These are phyloP conservation scores for Trypanosoma cruzi DNA, from an alignment of 208 protist genomes.

Conservation along the genomic window DNA sequence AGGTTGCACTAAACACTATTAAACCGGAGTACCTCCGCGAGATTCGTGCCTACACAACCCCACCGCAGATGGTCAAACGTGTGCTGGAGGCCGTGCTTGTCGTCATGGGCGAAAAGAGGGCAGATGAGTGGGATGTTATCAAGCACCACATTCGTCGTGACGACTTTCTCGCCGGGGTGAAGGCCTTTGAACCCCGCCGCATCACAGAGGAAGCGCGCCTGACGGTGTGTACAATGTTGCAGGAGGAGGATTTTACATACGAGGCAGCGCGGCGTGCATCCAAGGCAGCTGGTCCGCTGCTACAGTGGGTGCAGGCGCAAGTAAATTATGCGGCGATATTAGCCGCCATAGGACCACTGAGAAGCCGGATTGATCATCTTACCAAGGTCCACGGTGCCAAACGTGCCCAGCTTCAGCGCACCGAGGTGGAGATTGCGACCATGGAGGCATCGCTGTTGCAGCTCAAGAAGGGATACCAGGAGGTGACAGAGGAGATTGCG, in stretches of 20 bases:
- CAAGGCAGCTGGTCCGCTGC: slow-evolving; percentile 96
- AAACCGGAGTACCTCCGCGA: slow-evolving; percentile 97
- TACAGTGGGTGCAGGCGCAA: slow-evolving; percentile 97
- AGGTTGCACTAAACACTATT: slow-evolving; percentile 97
- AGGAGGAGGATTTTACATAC: slow-evolving; percentile 93
- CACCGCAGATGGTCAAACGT: slow-evolving; percentile 95
- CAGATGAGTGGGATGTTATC: slow-evolving; percentile 95
- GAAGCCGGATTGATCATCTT: slow-evolving; percentile 92
- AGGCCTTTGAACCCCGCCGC: slow-evolving; percentile 95
- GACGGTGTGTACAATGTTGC: slow-evolving; percentile 81
- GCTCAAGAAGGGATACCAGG: slow-evolving; percentile 96
- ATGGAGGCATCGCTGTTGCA: slow-evolving; percentile 88
- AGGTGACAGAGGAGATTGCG: slow-evolving; percentile 92
- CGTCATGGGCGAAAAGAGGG: slow-evolving; percentile 78
- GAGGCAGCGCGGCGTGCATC: slow-evolving; percentile 95
- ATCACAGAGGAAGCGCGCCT: slow-evolving; percentile 65
- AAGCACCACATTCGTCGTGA: slow-evolving; percentile 91
- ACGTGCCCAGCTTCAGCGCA: slow-evolving; percentile 47
- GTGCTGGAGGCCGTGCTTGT: slow-evolving; percentile 92
- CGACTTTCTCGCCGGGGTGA: slow-evolving; percentile 95
- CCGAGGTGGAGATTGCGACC: slow-evolving; percentile 77
- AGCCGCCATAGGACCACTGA: slow-evolving; percentile 93
- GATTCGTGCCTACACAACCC: slow-evolving; percentile 96
- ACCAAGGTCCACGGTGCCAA: slow-evolving; percentile 71
- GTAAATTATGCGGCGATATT: slow-evolving; percentile 95